Conservation (phyloP, 192 early-diverging fungal genomes). For the Backusella liffmaniae region DNA sequence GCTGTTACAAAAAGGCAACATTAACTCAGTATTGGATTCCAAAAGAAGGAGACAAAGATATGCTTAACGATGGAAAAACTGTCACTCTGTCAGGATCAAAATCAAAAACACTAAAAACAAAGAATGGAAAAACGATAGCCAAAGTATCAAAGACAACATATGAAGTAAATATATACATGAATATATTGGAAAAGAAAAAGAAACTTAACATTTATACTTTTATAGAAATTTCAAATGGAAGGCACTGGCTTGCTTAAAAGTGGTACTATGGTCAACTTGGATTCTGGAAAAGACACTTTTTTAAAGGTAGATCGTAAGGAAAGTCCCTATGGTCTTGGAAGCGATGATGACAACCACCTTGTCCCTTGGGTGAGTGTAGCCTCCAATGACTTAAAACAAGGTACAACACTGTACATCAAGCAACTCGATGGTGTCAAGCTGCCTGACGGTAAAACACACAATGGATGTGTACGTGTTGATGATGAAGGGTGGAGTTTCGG, state of each 20-base stretch:
- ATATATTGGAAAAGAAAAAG: not conserved
- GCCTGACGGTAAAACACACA: conserved; percentile 40
- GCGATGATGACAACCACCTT: conserved; percentile 18
- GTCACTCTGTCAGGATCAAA: conserved; percentile 24
- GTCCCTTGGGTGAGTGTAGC: conserved; percentile 44
- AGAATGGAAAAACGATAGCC: conserved; percentile 28
- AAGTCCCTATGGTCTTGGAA: conserved; percentile 32
- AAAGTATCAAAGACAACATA: conserved; percentile 33
- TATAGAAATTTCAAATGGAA: conserved; percentile 43
- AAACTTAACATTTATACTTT: not conserved
- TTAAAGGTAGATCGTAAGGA: conserved; percentile 21
- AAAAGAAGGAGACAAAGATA: conserved; percentile 37
- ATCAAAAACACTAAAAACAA: conserved; percentile 17
- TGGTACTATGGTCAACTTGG: conserved; percentile 35
- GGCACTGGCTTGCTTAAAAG: conserved; percentile 37
- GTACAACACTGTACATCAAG: conserved; percentile 35
- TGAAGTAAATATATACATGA: not conserved
- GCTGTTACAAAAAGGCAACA: conserved; percentile 17
- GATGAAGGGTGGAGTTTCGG: conserved; percentile 38
- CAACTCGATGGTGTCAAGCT: conserved; percentile 30
- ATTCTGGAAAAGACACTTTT: conserved; percentile 13
- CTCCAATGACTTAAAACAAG: conserved; percentile 36
- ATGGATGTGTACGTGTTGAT: conserved; percentile 44
- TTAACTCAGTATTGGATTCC: conserved; percentile 43
- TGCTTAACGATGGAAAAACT: conserved; percentile 35